Evolutionary conservation across 2,329 filamentous ascomycete genomes (phyloP).

Genomic region (Calonectria pauciramosa): DNA sequence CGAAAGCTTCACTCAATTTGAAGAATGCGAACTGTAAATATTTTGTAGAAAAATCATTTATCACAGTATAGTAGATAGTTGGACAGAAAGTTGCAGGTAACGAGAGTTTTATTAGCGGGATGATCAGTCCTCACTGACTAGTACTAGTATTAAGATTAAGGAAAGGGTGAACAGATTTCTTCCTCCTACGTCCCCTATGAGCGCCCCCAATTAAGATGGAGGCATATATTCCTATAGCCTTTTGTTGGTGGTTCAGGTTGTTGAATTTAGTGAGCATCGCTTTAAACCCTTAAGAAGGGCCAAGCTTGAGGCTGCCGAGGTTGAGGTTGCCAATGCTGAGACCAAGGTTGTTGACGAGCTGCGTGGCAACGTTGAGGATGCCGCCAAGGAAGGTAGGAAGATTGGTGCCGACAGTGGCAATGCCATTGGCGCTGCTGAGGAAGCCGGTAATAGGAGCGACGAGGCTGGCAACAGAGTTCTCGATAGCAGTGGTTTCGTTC

Average conservation of each 20-base stretch:
- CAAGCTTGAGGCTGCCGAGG: background rate
- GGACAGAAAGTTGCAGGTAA: background rate
- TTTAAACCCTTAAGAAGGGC: background rate
- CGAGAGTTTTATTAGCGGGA: slow-evolving; percentile 12
- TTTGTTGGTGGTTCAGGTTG: background rate
- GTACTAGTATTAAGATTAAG: slow-evolving; percentile 13
- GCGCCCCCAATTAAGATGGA: background rate
- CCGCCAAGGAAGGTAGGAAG: background rate
- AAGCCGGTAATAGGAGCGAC: background rate
- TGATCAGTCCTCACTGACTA: slow-evolving; percentile 17
- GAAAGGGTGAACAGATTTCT: background rate
- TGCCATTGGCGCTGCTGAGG: background rate
- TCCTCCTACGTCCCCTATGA: background rate
- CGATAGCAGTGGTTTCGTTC: background rate
- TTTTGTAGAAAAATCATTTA: background rate
- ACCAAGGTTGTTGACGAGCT: background rate
- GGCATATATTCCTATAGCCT: background rate
- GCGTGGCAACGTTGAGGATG: background rate
- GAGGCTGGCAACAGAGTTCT: background rate
- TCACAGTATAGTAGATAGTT: background rate
- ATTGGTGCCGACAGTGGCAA: background rate
- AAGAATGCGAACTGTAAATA: background rate
- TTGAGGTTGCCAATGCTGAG: background rate
- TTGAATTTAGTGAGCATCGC: background rate
- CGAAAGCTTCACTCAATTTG: no score